Evolutionary conservation across 177 flowering plant species (phyloP), one percentile per base, ranked within the genome.

Genomic region (Telopea speciosissima): DNA sequence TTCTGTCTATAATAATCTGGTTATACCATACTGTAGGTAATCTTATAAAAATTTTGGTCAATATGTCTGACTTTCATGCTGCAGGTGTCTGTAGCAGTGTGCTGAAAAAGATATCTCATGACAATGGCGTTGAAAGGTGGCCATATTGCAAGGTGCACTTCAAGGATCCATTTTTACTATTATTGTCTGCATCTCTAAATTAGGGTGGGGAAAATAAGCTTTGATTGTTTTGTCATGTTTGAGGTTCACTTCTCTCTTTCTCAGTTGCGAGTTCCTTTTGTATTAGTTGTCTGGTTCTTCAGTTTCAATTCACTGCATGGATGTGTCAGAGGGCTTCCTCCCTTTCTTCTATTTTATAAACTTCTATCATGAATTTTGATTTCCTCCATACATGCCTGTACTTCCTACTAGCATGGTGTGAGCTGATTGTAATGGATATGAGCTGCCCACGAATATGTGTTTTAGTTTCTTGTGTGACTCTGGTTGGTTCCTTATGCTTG

Each of bases 51-150:
- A 49, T 23, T 36, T 23, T 62, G 42, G 25, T 67, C 62, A 6
- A 36, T 63, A 21, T 24, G 16, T 67, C 42, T 21, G 19, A 21
- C 58, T 70, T 65, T 63, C 49, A 22, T 74, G 52, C 25, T 74
- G 49, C 78, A 85, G 89, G 89, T 73, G 85, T 85, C 17, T 79
- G 84, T 73, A 79, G 74, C 21, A 81, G 81, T 75, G 83, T 78
- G 68, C 68, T 86, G 17, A 86, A 86, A 81, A 82, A 72, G 73
- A 77, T 83, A 62, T 86, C 88, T 77, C 79, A 81, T 65, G 90
- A 86, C 0, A 85, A 86, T 76, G 88, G 90, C 45, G 77, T 86
- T 28, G 78, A 79, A 40, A 73, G 88, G 66, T 85, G 90, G 90
- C 90, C 90, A 31, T 82, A 86, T 71, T 81, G 90, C 36, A 83